These are phyloP conservation scores for Phytopythium litorale DNA, from an alignment of 352 stramenopile species.

Conservation along the genomic window DNA sequence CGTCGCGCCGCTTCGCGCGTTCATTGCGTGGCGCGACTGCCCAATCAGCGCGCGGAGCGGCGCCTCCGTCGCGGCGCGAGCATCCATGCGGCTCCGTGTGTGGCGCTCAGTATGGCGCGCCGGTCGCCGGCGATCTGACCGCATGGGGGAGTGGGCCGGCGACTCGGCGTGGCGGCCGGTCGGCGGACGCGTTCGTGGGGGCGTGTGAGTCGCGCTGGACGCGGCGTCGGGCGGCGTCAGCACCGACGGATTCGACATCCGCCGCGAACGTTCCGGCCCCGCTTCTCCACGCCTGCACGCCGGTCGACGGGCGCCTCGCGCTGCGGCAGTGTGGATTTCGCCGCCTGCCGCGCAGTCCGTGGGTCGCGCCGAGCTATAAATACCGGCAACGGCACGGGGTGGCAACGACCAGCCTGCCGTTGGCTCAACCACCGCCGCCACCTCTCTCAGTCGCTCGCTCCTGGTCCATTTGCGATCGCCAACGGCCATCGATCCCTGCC, in stretches of 20 bases:
- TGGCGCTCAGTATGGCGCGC: not conserved
- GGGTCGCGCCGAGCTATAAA: not conserved
- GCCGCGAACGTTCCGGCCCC: not conserved
- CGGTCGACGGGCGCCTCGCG: not conserved
- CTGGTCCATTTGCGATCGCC: not conserved
- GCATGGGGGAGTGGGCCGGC: not conserved
- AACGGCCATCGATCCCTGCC: not conserved
- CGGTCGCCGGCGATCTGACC: no score
- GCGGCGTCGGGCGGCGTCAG: not conserved
- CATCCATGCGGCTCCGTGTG: not conserved
- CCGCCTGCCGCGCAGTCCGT: not conserved
- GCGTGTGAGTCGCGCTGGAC: not conserved
- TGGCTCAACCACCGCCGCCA: not conserved
- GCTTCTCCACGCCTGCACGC: not conserved
- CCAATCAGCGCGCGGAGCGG: slow-evolving; percentile 1
- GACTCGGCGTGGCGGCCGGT: not conserved
- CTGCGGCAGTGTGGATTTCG: not conserved
- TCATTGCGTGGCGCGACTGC: not conserved
- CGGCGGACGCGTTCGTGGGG: not conserved
- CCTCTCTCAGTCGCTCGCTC: not conserved
- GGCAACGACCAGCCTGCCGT: not conserved
- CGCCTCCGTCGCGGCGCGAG: not conserved
- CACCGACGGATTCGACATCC: not conserved
- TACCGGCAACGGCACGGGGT: not conserved
- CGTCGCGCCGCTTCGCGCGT: slow-evolving; percentile 5